Evolutionary conservation across 345 rosid species (phyloP), one percentile per base, ranked within the genome.

Genomic region (Camelina neglecta): DNA sequence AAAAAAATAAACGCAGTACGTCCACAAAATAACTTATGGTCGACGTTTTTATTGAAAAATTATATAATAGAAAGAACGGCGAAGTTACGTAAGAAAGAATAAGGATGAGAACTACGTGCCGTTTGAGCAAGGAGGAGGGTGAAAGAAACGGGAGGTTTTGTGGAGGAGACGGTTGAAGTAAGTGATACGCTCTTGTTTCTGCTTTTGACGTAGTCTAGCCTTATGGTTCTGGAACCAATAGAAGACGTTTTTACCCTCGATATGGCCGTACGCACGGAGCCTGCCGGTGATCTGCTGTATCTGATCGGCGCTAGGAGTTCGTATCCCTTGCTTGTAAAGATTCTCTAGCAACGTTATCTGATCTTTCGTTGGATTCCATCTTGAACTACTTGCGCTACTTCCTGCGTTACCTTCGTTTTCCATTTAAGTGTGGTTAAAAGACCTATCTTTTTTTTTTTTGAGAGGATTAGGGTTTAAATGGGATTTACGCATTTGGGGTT

Each of bases 201-300:
- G 96, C 81, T 89, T 92, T 82, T 90, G 99, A 47, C 98, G 85
- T 70, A 86, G 97, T 51, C 99, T 85, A 21, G 99, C 99, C 82
- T 92, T 92, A 31, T 95, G 98, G 84, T 95, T 95, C 68, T 95
- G 99, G 58, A 95, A 95, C 99, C 99, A 92, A 60, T 95, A 95
- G 50, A 95, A 95, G 24, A 95, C 99, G 78, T 95, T 95, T 77
- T 95, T 92, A n/a, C 98, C 99, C 81, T 95, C 98, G 50, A 95
- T 95, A 63, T 85, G 87, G n/a, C 99, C 97, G 66, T 72, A 84
- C 4, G 76, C 91, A 24, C 84, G 87, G 24, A 95, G 97, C 69
- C 87, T 85, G 18, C 68, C 72, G 3, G 98, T 86, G 71, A 95
- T 95, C 61, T 88, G 93, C 82, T 95, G 93, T 65, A 95, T 95